phyloP scores from a whole-genome alignment of 2,329 filamentous ascomycete species.

The Verticillium albo-atrum region DNA sequence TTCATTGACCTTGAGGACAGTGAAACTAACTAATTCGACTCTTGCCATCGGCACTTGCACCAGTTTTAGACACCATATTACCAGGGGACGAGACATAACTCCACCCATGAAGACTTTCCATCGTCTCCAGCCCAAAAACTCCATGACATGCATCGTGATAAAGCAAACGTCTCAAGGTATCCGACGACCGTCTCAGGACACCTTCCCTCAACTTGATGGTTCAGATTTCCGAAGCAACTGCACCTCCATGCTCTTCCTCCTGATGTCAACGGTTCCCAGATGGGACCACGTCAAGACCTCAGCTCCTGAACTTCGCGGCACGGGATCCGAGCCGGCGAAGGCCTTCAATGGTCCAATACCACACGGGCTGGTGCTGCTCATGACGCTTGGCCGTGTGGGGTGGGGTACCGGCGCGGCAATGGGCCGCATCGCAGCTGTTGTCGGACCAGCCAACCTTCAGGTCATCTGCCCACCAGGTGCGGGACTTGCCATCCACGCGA shows the following conservation, averaged over 20 bases:
- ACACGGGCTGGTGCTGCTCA: neutral
- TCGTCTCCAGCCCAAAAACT: neutral
- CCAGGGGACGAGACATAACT: neutral
- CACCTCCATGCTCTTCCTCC: neutral
- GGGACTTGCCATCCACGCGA: slow-evolving; percentile 29
- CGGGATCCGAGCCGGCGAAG: neutral
- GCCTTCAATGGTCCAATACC: neutral
- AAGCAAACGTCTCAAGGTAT: neutral
- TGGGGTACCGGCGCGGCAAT: slow-evolving; percentile 23
- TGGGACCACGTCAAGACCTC: neutral
- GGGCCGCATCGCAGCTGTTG: slow-evolving; percentile 32
- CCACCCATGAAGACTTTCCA: neutral
- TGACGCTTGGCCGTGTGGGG: neutral
- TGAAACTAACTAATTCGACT: too few species aligned
- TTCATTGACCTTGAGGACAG: too few species aligned
- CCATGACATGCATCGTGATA: neutral
- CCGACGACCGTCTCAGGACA: neutral
- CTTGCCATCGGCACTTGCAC: too few species aligned
- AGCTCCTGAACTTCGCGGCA: neutral
- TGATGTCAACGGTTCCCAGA: neutral
- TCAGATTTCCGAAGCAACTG: neutral
- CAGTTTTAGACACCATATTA: neutral
- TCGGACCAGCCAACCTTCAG: slow-evolving; percentile 35
- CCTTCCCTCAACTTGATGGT: neutral
- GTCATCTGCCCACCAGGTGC: slow-evolving; percentile 38